phyloP scores from a whole-genome alignment of 2,329 filamentous ascomycete genomes.

The Colletotrichum paranaense region DNA sequence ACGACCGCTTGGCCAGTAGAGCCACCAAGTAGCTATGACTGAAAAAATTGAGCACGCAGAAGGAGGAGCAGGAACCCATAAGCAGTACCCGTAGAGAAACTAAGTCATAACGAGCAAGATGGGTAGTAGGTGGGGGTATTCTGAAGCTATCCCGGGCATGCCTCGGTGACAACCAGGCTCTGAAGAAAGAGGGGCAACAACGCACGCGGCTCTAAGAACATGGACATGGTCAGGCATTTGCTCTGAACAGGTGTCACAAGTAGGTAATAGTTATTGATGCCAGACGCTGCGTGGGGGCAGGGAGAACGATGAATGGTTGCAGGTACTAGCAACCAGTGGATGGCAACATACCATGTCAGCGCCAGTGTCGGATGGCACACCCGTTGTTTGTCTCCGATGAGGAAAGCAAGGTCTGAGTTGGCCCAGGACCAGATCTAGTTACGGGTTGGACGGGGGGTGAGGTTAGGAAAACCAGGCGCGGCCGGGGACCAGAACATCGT shows the following conservation, averaged over 20 bases:
- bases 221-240: slow-evolving; percentile 18
- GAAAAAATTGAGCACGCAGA: slow-evolving; percentile 6
- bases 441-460: slow-evolving; percentile 1
- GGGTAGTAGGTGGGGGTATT: slow-evolving; percentile 19
- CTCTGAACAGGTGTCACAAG: not conserved
- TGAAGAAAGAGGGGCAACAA: slow-evolving; percentile 1
- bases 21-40: slow-evolving; percentile 11
- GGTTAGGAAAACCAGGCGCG: slow-evolving; percentile 7
- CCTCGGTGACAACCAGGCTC: slow-evolving; percentile 22
- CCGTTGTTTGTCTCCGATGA: slow-evolving; percentile 3
- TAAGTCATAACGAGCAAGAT: slow-evolving; percentile 3
- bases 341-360: slow-evolving; percentile 24
- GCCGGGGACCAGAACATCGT: not conserved
- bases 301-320: slow-evolving; percentile 22
- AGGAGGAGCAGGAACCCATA: slow-evolving; percentile 20
- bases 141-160: slow-evolving; percentile 32
- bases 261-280: slow-evolving; percentile 5
- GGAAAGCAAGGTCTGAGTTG: slow-evolving; percentile 12
- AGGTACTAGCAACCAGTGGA: slow-evolving; percentile 23
- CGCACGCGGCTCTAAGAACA: slow-evolving; percentile 1
- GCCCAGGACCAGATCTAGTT: not conserved
- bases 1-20: slow-evolving; percentile 23
- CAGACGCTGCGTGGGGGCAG: slow-evolving; percentile 19
- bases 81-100: slow-evolving; percentile 17
- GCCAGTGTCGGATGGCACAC: slow-evolving; percentile 8